phyloP scores from a whole-genome alignment of 345 rosid species.

The Gynandropsis gynandra region DNA sequence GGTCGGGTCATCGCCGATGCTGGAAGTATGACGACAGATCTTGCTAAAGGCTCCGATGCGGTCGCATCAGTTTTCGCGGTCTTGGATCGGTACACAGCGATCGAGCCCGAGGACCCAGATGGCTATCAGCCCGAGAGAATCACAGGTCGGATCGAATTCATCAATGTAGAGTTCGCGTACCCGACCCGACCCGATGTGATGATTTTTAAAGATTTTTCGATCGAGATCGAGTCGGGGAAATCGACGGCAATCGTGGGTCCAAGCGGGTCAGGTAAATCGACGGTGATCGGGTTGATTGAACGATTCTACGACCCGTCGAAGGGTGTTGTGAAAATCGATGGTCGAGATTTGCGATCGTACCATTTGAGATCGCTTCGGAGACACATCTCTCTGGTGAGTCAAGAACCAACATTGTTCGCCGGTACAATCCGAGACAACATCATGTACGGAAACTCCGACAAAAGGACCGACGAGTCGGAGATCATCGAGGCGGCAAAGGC shows the following conservation, averaged over 20 bases:
- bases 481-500: constrained; percentile 45
- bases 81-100: constrained; percentile 42
- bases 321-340: constrained; percentile 46
- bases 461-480: constrained; percentile 38
- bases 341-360: constrained; percentile 41
- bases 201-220: constrained; percentile 44
- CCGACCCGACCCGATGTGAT: constrained; percentile 47
- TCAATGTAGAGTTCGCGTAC: constrained; percentile 45
- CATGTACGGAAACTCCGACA: constrained; percentile 30
- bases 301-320: constrained; percentile 57
- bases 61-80: constrained; percentile 46
- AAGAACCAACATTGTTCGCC: constrained; percentile 56
- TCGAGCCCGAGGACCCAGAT: constrained; percentile 53
- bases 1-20: constrained; percentile 64
- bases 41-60: constrained; percentile 47
- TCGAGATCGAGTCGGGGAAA: constrained; percentile 45
- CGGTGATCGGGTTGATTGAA: constrained; percentile 51
- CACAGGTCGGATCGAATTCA: constrained; percentile 41
- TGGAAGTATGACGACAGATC: constrained; percentile 59
- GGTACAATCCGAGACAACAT: constrained; percentile 66
- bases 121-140: constrained; percentile 35
- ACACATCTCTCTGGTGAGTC: constrained; percentile 67
- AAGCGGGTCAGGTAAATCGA: constrained; percentile 84
- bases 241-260: constrained; percentile 72
- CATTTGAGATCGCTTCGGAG: constrained; percentile 45